A percentile compares a stretch with the other conserved stretches of the same genome.
These are phyloP conservation scores for Venturia nashicola DNA, from an alignment of 2,329 filamentous ascomycete species.

Conservation along the genomic window DNA sequence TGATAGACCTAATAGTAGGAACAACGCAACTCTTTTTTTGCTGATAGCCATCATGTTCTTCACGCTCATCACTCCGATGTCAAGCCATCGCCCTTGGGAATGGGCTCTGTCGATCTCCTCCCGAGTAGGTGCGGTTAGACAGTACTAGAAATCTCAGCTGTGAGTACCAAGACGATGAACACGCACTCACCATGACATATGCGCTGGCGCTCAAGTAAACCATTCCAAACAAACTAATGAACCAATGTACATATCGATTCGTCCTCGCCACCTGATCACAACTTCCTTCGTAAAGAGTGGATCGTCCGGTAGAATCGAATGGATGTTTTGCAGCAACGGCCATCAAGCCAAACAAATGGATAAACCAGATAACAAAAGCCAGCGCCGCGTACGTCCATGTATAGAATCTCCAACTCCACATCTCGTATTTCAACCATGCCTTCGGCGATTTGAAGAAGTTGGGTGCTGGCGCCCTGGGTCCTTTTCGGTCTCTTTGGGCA, in stretches of 20 bases:
- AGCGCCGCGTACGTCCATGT: slow-evolving; percentile 6
- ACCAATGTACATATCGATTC: slow-evolving; percentile 7
- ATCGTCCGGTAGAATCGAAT: background rate
- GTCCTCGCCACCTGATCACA: slow-evolving; percentile 3
- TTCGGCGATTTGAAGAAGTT: slow-evolving; percentile 7
- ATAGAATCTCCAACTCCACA: slow-evolving; percentile 10
- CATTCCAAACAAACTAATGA: slow-evolving; percentile 8
- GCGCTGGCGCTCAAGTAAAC: slow-evolving; percentile 8
- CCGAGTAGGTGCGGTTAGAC: slow-evolving; percentile 37
- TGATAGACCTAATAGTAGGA: slow-evolving; percentile 17
- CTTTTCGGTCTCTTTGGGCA: background rate
- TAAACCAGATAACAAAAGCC: background rate
- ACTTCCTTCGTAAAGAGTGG: slow-evolving; percentile 8
- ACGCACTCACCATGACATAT: slow-evolving; percentile 9
- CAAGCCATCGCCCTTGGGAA: slow-evolving; percentile 25
- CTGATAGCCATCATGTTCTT: slow-evolving; percentile 23
- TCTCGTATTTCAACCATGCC: slow-evolving; percentile 7
- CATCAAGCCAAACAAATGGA: background rate
- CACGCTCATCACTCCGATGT: slow-evolving; percentile 32
- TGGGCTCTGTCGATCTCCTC: slow-evolving; percentile 38
- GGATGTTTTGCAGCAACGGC: slow-evolving; percentile 2
- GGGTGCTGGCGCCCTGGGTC: background rate
- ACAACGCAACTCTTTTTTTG: slow-evolving; percentile 14
- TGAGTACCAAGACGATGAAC: background rate
- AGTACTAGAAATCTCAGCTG: slow-evolving; percentile 17